These are phyloP conservation scores for Trichoderma cornu-damae DNA, from an alignment of 2,329 filamentous ascomycete species.

Conservation along the genomic window DNA sequence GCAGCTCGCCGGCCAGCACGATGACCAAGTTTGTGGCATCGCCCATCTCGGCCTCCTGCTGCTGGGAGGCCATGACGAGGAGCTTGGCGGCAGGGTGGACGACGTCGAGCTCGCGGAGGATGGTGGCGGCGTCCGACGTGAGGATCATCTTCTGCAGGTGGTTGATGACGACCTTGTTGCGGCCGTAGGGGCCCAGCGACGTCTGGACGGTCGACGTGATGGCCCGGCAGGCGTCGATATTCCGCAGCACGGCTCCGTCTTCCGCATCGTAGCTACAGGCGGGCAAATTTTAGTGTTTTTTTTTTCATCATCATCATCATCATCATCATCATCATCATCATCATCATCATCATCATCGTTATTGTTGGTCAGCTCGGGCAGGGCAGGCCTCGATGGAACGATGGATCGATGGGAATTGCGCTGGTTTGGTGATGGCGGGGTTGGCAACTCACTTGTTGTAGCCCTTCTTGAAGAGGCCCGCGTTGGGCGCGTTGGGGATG, in stretches of 20 bases:
- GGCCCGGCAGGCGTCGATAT: slow-evolving; percentile 96
- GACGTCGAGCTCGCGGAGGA: slow-evolving; percentile 94
- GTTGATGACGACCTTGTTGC: slow-evolving; percentile 99
- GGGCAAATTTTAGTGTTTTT: slow-evolving; percentile 36
- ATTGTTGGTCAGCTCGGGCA: slow-evolving; percentile 11
- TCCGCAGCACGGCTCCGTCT: slow-evolving; percentile 96
- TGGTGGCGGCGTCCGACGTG: slow-evolving; percentile 95
- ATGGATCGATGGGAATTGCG: not conserved
- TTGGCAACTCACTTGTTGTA: slow-evolving; percentile 77
- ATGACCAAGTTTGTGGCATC: slow-evolving; percentile 98
- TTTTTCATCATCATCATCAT: no score
- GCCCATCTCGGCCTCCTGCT: slow-evolving; percentile 98
- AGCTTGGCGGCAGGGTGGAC: slow-evolving; percentile 97
- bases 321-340: no score
- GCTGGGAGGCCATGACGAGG: slow-evolving; percentile 96
- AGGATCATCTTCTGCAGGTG: slow-evolving; percentile 99
- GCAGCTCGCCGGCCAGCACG: slow-evolving; percentile 85
- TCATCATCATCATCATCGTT: no score
- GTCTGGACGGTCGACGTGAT: slow-evolving; percentile 96
- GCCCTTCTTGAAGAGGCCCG: slow-evolving; percentile 89
- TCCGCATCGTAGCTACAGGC: slow-evolving; percentile 89
- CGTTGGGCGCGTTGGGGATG: slow-evolving; percentile 89
- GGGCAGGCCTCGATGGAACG: slow-evolving; percentile 9
- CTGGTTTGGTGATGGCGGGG: slow-evolving; percentile 20
- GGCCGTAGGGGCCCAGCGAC: slow-evolving; percentile 91